Conservation (phyloP, 2,329 filamentous ascomycete genomes). For the Alternaria triticina region DNA sequence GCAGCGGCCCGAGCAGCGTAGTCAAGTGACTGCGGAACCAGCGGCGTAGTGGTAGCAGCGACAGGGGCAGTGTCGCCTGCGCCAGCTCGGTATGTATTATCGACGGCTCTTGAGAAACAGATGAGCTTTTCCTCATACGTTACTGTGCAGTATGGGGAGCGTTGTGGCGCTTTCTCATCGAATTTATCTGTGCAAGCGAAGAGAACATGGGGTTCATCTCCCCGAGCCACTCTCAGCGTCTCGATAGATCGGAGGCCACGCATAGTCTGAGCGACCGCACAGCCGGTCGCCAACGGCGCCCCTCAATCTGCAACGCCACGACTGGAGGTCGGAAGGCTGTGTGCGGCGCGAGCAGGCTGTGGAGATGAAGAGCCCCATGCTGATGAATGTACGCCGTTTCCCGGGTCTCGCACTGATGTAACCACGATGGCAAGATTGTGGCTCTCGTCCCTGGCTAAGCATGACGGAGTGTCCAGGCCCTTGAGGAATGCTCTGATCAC, state of each 20-base stretch:
- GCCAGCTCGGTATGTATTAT: conserved; percentile 39
- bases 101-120: conserved; percentile 23
- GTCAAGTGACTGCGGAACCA: conserved; percentile 45
- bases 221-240: conserved; percentile 34
- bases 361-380: conserved; percentile 23
- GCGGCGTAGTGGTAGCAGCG: conserved; percentile 33
- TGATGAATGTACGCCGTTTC: conserved; percentile 28
- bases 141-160: conserved; percentile 43
- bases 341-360: conserved; percentile 23
- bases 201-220: conserved; percentile 27
- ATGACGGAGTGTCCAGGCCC: conserved; percentile 31
- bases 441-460: conserved; percentile 34
- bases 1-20: conserved; percentile 47
- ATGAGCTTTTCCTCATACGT: conserved; percentile 37
- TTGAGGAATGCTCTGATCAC: conserved; percentile 29
- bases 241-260: conserved; percentile 27
- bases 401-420: conserved; percentile 28
- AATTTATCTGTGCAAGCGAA: conserved; percentile 18
- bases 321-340: conserved; percentile 24
- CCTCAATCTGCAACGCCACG: conserved; percentile 40
- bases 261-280: conserved; percentile 13
- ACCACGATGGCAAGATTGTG: conserved; percentile 23
- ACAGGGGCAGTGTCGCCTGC: conserved; percentile 34
- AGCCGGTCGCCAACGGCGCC: conserved; percentile 33
- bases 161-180: conserved; percentile 37